Percentiles rank a stretch among this genome's conserved stretches.
phyloP scores from a whole-genome alignment of 495 filamentous ascomycete species.

The Bacidia gigantensis region DNA sequence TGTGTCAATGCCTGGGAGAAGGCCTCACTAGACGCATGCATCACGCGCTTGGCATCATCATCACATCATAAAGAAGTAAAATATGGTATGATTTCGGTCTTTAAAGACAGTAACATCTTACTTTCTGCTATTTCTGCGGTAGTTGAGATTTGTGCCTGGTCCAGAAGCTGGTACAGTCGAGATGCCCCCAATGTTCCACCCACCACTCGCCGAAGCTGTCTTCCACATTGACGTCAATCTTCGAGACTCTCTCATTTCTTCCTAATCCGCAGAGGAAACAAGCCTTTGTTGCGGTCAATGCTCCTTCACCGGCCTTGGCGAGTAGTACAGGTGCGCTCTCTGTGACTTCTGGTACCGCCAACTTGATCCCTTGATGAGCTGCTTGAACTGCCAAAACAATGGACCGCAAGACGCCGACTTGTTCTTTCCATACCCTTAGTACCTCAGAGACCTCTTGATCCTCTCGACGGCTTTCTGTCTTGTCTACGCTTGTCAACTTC shows the following conservation, averaged over 20 bases:
- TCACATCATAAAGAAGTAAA: not conserved
- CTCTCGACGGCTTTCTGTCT: slow-evolving; percentile 65
- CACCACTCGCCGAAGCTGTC: slow-evolving; percentile 96
- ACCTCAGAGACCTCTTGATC: slow-evolving; percentile 77
- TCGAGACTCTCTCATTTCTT: slow-evolving; percentile 65
- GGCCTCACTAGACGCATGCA: not conserved
- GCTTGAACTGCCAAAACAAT: slow-evolving; percentile 15
- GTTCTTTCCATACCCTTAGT: slow-evolving; percentile 54
- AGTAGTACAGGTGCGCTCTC: slow-evolving; percentile 47
- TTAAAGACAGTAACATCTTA: not conserved
- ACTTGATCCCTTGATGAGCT: slow-evolving; percentile 24
- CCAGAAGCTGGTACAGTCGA: slow-evolving; percentile 76
- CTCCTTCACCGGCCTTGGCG: slow-evolving; percentile 42
- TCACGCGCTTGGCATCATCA: not conserved
- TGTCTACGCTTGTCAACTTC: slow-evolving; percentile 77
- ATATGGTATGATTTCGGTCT: no score
- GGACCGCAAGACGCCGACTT: slow-evolving; percentile 41
- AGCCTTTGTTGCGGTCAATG: slow-evolving; percentile 53
- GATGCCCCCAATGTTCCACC: slow-evolving; percentile 79
- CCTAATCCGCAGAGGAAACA: slow-evolving; percentile 83
- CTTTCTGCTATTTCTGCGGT: slow-evolving; percentile 33
- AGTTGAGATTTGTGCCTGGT: slow-evolving; percentile 52
- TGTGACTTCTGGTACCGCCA: slow-evolving; percentile 54
- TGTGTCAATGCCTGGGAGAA: no score
- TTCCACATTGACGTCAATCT: slow-evolving; percentile 61